A percentile compares a stretch with the other conserved stretches of the same genome.
phyloP scores from a whole-genome alignment of 2,329 filamentous ascomycete genomes.

The Fusarium nurragi region DNA sequence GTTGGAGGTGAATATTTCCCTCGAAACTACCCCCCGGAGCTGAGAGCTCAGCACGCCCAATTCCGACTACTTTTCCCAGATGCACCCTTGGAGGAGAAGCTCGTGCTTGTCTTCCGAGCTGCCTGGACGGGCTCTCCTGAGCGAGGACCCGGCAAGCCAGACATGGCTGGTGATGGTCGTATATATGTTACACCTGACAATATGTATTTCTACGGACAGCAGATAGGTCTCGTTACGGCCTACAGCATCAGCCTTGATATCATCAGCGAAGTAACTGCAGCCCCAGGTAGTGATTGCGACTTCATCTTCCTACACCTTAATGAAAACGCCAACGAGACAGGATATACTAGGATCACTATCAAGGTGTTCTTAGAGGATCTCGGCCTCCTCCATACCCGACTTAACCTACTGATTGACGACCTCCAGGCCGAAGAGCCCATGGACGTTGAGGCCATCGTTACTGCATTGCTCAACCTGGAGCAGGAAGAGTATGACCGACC shows the following conservation, averaged over 20 bases:
- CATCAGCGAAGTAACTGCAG: conserved; percentile 89
- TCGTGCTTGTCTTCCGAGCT: conserved; percentile 91
- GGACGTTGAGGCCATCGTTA: conserved; percentile 74
- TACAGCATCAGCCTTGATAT: conserved; percentile 78
- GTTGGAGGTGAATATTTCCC: conserved; percentile 68
- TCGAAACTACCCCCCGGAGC: conserved; percentile 79
- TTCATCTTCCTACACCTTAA: conserved; percentile 85
- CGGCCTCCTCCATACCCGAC: conserved; percentile 79
- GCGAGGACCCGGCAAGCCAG: conserved; percentile 53
- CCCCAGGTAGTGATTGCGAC: conserved; percentile 90
- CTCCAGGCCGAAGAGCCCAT: conserved; percentile 76
- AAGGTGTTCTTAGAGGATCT: conserved; percentile 94
- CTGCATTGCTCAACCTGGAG: conserved; percentile 79
- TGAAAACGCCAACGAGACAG: conserved; percentile 69
- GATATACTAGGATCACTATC: conserved; percentile 80
- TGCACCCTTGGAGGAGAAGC: conserved; percentile 78
- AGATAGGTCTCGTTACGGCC: conserved; percentile 88
- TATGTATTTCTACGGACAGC: conserved; percentile 96
- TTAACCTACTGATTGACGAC: conserved; percentile 87
- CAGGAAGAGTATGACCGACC: conserved; percentile 63
- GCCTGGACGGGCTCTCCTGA: conserved; percentile 74
- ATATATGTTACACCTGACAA: conserved; percentile 88
- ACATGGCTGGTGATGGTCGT: conserved; percentile 72
- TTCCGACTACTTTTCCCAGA: conserved; percentile 91
- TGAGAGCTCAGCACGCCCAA: conserved; percentile 89